phyloP scores from a whole-genome alignment of 1,284 basidiomycete species.

The Caloboletus inedulis region DNA sequence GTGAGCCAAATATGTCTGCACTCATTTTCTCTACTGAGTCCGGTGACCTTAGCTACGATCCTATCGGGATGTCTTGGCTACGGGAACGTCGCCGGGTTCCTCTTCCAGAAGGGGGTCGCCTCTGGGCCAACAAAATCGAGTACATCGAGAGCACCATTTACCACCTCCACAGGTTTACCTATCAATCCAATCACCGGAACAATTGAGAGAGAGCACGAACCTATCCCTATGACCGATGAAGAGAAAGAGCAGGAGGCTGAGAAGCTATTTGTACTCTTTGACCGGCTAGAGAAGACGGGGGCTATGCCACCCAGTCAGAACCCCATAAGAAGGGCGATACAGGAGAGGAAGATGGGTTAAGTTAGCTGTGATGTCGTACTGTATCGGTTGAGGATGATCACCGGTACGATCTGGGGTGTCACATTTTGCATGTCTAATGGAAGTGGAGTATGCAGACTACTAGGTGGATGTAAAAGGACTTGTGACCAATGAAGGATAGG shows the following conservation, averaged over 20 bases:
- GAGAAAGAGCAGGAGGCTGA: constrained; percentile 92
- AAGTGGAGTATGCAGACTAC: not conserved
- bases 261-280: constrained; percentile 85
- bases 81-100: constrained; percentile 88
- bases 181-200: constrained; percentile 84
- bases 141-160: constrained; percentile 29
- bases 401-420: not conserved
- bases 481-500: not conserved
- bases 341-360: constrained; percentile 41
- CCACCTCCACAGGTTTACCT: constrained; percentile 41
- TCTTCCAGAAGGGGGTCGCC: constrained; percentile 85
- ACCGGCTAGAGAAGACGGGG: constrained; percentile 76
- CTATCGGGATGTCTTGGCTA: constrained; percentile 81
- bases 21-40: constrained; percentile 1
- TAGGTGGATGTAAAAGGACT: not conserved
- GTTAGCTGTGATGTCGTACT: not conserved
- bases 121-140: constrained; percentile 44
- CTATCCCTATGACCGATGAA: constrained; percentile 78
- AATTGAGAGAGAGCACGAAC: constrained; percentile 39
- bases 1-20: constrained; percentile 41
- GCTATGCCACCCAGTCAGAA: constrained; percentile 62
- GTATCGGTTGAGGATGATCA: not conserved
- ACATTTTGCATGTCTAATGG: not conserved
- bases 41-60: constrained; percentile 48
- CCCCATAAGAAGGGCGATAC: constrained; percentile 69